Base-by-base conservation (phyloP, 2,329 filamentous ascomycete genomes). In the Juglanconis oblonga region DNA sequence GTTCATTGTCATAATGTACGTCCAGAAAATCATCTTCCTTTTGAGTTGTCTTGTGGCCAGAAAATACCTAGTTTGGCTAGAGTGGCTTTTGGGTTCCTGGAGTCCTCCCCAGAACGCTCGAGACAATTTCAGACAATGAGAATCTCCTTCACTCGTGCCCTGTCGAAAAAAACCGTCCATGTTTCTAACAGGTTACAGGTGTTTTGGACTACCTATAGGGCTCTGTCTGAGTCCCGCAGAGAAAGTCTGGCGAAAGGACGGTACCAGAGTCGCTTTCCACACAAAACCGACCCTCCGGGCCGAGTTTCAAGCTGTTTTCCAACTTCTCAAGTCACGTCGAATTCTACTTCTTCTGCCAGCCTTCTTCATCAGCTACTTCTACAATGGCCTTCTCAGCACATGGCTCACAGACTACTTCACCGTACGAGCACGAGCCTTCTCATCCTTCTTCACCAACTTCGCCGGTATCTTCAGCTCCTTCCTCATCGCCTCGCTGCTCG, bases 311-410 rank as follows among this genome's bases (percentile, higher is more conserved):
- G 68, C 69, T 17, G 69, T 71, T 0, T 67, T 64, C 44, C 31
- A 40, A 10, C 63, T 71, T 29, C 42, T 71, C 10, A 57, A 13
- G 1, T 68, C 69, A 33, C 67, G 67, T 1, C 65, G 70, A n/a
- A 68, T 72, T 45, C 61, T 72, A 17, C 64, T 72, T 1, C 65
- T 72, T 8, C 66, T 72, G 5, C 70, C 70, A 3, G 69, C 70
- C 55, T 72, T 72, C 64, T 72, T 71, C 65, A 71, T 72, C 62
- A 70, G 67, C 62, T 72, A 72, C 61, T 72, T 72, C 63, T 72
- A 70, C 64, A 71, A 71, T 65, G 70, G 70, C 63, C 57, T 62
- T 17, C 53, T 62, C 35, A 62, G 60, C 52, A 72, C 70, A 11
- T 72, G 68, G 67, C 57, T 71, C 36, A 71, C 69, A 1, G 66